Percentiles rank a stretch among this genome's conserved stretches.
These are phyloP conservation scores for Rhizophlyctis rosea DNA, from an alignment of 192 early-diverging fungal genomes.

Conservation along the genomic window DNA sequence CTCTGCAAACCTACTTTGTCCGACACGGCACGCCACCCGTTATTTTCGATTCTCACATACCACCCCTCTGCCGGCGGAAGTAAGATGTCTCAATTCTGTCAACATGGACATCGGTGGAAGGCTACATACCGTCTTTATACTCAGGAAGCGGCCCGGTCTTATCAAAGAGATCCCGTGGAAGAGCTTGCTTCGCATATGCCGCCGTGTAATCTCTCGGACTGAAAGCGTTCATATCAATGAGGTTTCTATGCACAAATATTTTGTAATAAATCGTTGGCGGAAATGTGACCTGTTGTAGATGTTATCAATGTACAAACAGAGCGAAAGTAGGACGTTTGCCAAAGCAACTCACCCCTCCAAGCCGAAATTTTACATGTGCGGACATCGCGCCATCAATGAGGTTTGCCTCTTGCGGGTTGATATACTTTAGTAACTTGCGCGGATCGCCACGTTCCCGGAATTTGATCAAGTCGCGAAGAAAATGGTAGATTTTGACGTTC, in stretches of 20 bases:
- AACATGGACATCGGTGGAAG: not conserved
- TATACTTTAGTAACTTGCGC: slow-evolving; percentile 45
- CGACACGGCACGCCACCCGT: slow-evolving; percentile 59
- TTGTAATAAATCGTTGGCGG: slow-evolving; percentile 63
- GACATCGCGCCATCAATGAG: slow-evolving; percentile 48
- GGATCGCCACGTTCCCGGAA: slow-evolving; percentile 54
- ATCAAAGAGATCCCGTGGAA: slow-evolving; percentile 42
- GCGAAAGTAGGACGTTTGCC: no score
- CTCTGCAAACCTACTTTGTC: slow-evolving; percentile 32
- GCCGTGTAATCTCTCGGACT: slow-evolving; percentile 58
- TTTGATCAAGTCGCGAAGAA: slow-evolving; percentile 53
- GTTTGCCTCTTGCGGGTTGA: slow-evolving; percentile 56
- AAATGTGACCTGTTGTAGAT: slow-evolving; percentile 36
- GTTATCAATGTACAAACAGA: no score
- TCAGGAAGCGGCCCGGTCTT: slow-evolving; percentile 19
- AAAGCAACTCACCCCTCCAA: slow-evolving; percentile 50
- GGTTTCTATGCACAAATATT: slow-evolving; percentile 49
- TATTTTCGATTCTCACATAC: slow-evolving; percentile 57
- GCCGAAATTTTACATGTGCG: slow-evolving; percentile 52
- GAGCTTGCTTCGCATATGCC: slow-evolving; percentile 26
- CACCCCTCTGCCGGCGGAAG: slow-evolving; percentile 35
- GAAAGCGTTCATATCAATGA: slow-evolving; percentile 62
- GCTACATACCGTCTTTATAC: not conserved
- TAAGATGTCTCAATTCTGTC: no score
- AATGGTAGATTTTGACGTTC: slow-evolving; percentile 50